Percentiles rank a stretch among this genome's conserved stretches.
Conservation (phyloP, 768 basidiomycete species). For the Mycena rebaudengoi region DNA sequence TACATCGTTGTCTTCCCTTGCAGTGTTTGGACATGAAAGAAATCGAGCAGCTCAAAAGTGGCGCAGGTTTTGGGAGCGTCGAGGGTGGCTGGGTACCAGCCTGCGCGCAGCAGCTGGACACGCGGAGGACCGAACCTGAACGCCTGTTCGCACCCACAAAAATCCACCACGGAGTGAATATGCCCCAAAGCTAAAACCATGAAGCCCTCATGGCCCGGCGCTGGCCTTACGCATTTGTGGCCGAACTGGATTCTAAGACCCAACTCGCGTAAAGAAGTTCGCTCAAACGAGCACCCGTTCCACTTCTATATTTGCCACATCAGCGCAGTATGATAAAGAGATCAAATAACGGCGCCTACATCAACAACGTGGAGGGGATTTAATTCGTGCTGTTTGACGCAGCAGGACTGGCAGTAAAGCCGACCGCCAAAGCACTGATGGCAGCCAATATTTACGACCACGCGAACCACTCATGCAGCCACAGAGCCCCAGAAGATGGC, state of each 20-base stretch:
- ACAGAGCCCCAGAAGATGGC: no score
- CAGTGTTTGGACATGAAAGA: neutral
- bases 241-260: neutral
- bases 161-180: neutral
- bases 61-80: slow-evolving; percentile 19
- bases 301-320: neutral
- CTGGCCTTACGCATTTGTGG: neutral
- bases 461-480: no score
- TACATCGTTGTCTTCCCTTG: slow-evolving; percentile 29
- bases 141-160: neutral
- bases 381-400: neutral
- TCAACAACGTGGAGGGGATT: neutral
- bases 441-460: no score
- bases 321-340: neutral
- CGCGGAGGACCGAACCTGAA: neutral
- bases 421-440: neutral
- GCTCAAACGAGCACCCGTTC: neutral
- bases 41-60: slow-evolving; percentile 22
- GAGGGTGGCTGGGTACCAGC: slow-evolving; percentile 26
- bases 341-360: neutral
- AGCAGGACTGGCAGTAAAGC: neutral
- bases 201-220: neutral
- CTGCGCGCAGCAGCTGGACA: slow-evolving; percentile 21
- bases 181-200: neutral
- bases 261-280: neutral